Evolutionary conservation across 1,139 yeast genomes (phyloP), one percentile per base, ranked within the genome.

Genomic region (Candida pseudoviswanathii): DNA sequence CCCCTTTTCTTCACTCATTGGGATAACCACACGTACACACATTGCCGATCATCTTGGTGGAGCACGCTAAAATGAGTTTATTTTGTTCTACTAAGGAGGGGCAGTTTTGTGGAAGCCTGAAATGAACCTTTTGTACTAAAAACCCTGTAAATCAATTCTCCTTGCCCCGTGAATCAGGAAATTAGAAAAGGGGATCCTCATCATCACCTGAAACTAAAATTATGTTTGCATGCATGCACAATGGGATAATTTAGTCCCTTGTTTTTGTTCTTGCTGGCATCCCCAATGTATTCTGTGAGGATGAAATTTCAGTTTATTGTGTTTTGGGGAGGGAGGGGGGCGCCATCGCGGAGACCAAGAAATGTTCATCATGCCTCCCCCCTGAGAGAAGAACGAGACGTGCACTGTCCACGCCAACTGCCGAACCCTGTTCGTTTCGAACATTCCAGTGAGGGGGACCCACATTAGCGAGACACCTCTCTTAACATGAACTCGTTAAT

Each of bases 61-160:
- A 16, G 16, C 16, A 16, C 16, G 16, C 16, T 16, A 16, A 16
- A 16, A 16, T 16, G 16, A 16, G 16, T 16, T 27, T 27, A 27
- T 27, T 6, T 27, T 6, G 9, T 27, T 8, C 30, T 27, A 27
- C 30, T 27, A 27, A 27, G 30, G 9, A 27, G 9, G 30, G 30
- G 30, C 9, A 8, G 30, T 27, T 27, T 27, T 27, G 30, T 27
- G 9, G 30, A 27, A 27, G 9, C 6, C 30, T 27, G 9, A 27
- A 27, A 27, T 27, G 9, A 27, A 30, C 32, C 32, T 30, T 30
- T 32, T 8, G 9, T 27, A 27, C 30, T 27, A 27, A 33, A 33
- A 36, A 36, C 39, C 39, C 39, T 36, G 39, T 36, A 36, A 36
- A 36, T 36, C 39, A 36, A 22, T 36, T 21, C 10, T 21, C 3